Evolutionary conservation across 805 yeast species (phyloP), one percentile per base, ranked within the genome.

Genomic region (Yarrowia sp.): DNA sequence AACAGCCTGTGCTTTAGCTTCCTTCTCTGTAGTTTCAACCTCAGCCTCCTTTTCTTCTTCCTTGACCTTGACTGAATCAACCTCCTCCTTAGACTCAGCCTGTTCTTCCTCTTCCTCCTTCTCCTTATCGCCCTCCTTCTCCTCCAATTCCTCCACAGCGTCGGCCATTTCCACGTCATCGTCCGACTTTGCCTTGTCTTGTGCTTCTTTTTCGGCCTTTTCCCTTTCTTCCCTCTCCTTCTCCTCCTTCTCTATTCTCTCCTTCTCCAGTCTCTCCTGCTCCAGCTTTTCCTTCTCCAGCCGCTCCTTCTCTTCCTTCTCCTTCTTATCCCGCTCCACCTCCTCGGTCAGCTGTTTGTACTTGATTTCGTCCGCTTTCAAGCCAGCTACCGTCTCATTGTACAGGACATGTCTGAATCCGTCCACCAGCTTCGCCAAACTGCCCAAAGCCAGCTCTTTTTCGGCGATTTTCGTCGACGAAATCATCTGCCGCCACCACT

Each of bases 391-490:
- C 15, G 63, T 40, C 24, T 55, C 63, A 7, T 30, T 55, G 38
- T n/a, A 24, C 20, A 40, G 14, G 7, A 40, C 47, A n/a, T 55
- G 63, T 40, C 63, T 40, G 63, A 55, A 55, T 17, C 63, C 63
- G n/a, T 55, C 64, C 50, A 58, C 64, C 64, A 58, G 19, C 20
- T 58, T 58, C 15, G 50, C 50, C 33, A 58, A 7, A 34, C 50
- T 42, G 39, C 44, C 24, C 42, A 58, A 5, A 19, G 50, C 50
- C 3, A 58, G 50, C 36, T 58, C 64, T 10, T 24, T 58, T 15
- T 58, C 64, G 9, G 49, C 64, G 17, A 58, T 42, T 43, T 58
- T 58, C 33, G 64, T 42, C 19, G 64, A 40, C 5, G 64, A 17
- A 7, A 42, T 20, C 64, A 58, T 42, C 33, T 58, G 50, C 2